Conservation (phyloP, 768 basidiomycete genomes). For the Boletus rubescentipes region DNA sequence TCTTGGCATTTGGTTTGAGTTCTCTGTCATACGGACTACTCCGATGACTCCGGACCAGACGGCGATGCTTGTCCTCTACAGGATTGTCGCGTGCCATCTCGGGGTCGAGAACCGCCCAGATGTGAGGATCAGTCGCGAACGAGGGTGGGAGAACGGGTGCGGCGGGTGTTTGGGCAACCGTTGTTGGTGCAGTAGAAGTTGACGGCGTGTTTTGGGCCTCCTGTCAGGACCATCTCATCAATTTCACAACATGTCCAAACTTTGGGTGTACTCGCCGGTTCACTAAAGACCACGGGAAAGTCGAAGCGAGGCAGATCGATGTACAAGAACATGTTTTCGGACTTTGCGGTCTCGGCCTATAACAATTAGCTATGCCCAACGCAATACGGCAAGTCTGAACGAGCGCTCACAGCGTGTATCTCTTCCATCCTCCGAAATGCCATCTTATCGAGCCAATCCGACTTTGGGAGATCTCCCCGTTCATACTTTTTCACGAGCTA, state of each 20-base stretch:
- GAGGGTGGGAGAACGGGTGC: slow-evolving; percentile 43
- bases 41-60: slow-evolving; percentile 90
- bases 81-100: slow-evolving; percentile 92
- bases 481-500: slow-evolving; percentile 95
- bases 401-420: slow-evolving; percentile 73
- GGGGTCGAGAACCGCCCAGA: slow-evolving; percentile 91
- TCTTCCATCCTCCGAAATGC: slow-evolving; percentile 95
- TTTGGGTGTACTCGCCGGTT: slow-evolving; percentile 56
- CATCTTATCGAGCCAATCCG: slow-evolving; percentile 94
- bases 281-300: slow-evolving; percentile 94
- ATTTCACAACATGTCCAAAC: not conserved
- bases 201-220: slow-evolving; percentile 42
- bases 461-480: slow-evolving; percentile 87
- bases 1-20: slow-evolving; percentile 94
- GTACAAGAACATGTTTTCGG: slow-evolving; percentile 92
- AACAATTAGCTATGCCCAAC: not conserved
- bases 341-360: slow-evolving; percentile 88
- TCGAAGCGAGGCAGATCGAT: slow-evolving; percentile 96
- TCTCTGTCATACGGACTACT: slow-evolving; percentile 95
- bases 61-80: slow-evolving; percentile 94
- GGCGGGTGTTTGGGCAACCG: slow-evolving; percentile 41
- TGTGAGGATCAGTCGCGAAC: slow-evolving; percentile 61
- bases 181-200: slow-evolving; percentile 41
- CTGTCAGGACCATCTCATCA: slow-evolving; percentile 24
- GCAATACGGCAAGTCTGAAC: not conserved